Evolutionary conservation across 306 rosid species (phyloP).

Genomic region (Fragaria nilgerrensis): DNA sequence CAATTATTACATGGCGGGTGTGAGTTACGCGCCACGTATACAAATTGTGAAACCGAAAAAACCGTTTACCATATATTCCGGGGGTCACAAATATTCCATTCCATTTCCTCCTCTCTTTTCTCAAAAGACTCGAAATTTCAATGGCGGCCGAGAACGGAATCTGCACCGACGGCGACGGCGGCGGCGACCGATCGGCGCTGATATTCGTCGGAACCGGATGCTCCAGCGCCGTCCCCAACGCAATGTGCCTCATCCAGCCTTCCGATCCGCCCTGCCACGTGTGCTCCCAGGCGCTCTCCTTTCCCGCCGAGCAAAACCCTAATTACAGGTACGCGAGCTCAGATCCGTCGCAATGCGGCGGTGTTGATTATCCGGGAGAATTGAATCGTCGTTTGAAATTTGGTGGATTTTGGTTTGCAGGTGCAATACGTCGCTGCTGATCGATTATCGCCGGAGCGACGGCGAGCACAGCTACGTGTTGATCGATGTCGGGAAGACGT

Average conservation of each 20-base stretch:
- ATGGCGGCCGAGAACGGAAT: slow-evolving; percentile 55
- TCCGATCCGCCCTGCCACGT: slow-evolving; percentile 81
- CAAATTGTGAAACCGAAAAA: neutral
- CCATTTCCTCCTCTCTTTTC: neutral
- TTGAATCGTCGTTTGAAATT: neutral
- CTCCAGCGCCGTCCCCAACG: slow-evolving; percentile 81
- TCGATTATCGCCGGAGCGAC: slow-evolving; percentile 63
- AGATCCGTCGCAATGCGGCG: neutral
- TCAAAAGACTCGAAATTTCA: neutral
- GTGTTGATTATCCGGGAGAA: neutral
- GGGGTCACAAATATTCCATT: slow-evolving; percentile 7
- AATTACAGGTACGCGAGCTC: slow-evolving; percentile 60
- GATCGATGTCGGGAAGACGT: slow-evolving; percentile 93
- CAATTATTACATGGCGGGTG: neutral
- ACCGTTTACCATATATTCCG: neutral
- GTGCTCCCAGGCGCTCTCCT: slow-evolving; percentile 60
- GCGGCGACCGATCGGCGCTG: slow-evolving; percentile 57
- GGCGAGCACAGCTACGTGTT: slow-evolving; percentile 58
- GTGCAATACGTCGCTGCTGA: slow-evolving; percentile 86
- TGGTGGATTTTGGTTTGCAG: slow-evolving; percentile 35
- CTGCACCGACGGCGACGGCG: neutral
- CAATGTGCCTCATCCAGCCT: slow-evolving; percentile 74
- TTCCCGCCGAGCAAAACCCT: slow-evolving; percentile 71
- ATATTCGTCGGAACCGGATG: slow-evolving; percentile 93
- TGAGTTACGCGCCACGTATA: neutral